These are phyloP conservation scores for Russula dissimulans DNA, from an alignment of 768 basidiomycete genomes.

Conservation along the genomic window DNA sequence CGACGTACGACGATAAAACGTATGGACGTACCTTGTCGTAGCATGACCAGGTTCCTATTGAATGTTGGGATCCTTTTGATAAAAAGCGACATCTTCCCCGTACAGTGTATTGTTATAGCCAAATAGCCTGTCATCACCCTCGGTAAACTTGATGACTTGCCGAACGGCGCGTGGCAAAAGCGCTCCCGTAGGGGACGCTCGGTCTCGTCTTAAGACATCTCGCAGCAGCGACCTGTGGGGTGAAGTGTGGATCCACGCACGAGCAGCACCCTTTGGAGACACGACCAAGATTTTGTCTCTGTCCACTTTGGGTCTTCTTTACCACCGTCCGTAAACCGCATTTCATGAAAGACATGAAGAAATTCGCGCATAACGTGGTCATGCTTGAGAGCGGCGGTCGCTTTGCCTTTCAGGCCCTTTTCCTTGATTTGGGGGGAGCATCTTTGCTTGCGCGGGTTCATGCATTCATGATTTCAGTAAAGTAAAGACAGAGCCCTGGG, in stretches of 20 bases:
- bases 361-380: slow-evolving; percentile 44
- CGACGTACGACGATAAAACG: neutral
- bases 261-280: slow-evolving; percentile 51
- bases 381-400: slow-evolving; percentile 44
- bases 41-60: slow-evolving; percentile 49
- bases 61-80: slow-evolving; percentile 58
- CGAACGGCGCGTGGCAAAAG: slow-evolving; percentile 39
- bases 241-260: slow-evolving; percentile 38
- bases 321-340: slow-evolving; percentile 27
- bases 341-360: slow-evolving; percentile 76
- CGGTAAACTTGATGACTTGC: slow-evolving; percentile 31
- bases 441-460: slow-evolving; percentile 44
- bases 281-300: slow-evolving; percentile 54
- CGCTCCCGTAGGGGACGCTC: slow-evolving; percentile 42
- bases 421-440: slow-evolving; percentile 81
- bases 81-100: slow-evolving; percentile 62
- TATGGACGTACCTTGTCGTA: slow-evolving; percentile 44
- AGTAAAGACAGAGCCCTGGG: slow-evolving; percentile 66
- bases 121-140: slow-evolving; percentile 40
- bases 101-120: slow-evolving; percentile 55
- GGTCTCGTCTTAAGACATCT: slow-evolving; percentile 56
- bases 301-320: slow-evolving; percentile 28
- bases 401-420: slow-evolving; percentile 75
- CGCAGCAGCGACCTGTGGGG: slow-evolving; percentile 43
- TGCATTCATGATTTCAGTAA: slow-evolving; percentile 70